Evolutionary conservation across 192 early-diverging fungal genomes (phyloP), one percentile per base, ranked within the genome.

Genomic region (Podila minutissima): DNA sequence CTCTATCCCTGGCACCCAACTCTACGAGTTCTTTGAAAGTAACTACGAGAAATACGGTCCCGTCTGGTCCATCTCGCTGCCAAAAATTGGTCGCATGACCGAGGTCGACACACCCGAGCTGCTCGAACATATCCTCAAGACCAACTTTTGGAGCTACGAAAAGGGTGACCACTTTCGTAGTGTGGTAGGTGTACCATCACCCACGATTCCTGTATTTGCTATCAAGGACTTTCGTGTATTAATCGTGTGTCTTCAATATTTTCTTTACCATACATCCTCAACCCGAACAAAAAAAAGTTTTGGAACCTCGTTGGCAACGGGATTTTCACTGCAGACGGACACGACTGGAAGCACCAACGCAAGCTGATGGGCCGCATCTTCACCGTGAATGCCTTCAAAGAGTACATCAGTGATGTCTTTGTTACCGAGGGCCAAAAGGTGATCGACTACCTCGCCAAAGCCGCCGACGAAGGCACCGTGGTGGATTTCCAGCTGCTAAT

Each of bases 401-500:
- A 75, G 55, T 69, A 69, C 41, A 64, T 66, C 11, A 75, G 62
- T 24, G 74, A 75, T 46, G 53, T 69, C 17, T 75, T 69, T 64
- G 62, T 64, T 11, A 19, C 19, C 2, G 67, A 75, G 26, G 74
- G 53, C 15, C 24, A 65, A 29, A 68, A 53, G 13, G 67, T 75
- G 26, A 17, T 69, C 9, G 67, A 69, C 5, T 62, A 75, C 41
- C 66, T 75, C 3, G 37, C 10, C 35, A 75, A 61, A 41, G 61
- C 62, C 19, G 71, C 83, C 12, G 70, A 72, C 6, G 67, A 59
- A 5, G 69, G 70, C 26, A 68, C 75, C 12, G 29, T 60, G 4
- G 48, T 85, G n/a, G 85, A 88, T 72, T 74, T 88, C n/a, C 29
- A 29, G 29, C 1, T 29, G 29, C 3, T 29, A 81, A 49, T 41